Percentiles rank a stretch among this genome's conserved stretches.
Conservation (phyloP, 768 basidiomycete species). For the Pisolithus sp. region DNA sequence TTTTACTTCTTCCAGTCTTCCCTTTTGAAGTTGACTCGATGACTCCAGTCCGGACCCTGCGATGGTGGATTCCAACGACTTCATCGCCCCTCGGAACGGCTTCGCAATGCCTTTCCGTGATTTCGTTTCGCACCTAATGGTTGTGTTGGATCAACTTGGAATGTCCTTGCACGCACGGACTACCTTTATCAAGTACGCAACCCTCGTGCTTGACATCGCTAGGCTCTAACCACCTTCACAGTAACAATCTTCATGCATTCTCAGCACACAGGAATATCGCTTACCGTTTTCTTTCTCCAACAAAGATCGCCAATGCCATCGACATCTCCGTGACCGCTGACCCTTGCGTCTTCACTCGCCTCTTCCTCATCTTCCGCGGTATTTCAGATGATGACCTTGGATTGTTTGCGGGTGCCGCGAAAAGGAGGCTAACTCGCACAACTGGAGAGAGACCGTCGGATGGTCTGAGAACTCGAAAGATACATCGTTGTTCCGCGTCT, state of each 20-base stretch:
- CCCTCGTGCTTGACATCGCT: background rate
- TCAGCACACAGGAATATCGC: constrained; percentile 79
- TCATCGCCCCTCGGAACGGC: constrained; percentile 75
- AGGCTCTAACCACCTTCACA: constrained; percentile 22
- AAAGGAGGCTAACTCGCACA: constrained; percentile 75
- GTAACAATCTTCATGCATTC: constrained; percentile 73
- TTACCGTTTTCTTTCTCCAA: constrained; percentile 79
- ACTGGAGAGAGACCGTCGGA: constrained; percentile 76
- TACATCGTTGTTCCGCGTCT: constrained; percentile 61
- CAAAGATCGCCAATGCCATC: constrained; percentile 76
- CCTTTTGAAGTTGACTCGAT: constrained; percentile 1
- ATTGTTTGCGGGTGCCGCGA: constrained; percentile 70
- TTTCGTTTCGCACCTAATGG: constrained; percentile 74
- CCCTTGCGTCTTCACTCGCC: constrained; percentile 73
- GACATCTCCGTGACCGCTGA: constrained; percentile 81
- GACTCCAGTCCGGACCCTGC: constrained; percentile 62
- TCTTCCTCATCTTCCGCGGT: constrained; percentile 84
- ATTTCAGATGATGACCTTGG: constrained; percentile 74
- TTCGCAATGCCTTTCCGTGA: constrained; percentile 80
- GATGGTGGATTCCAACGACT: constrained; percentile 73
- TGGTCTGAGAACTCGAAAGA: constrained; percentile 83
- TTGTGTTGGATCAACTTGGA: constrained; percentile 79
- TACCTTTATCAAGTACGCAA: constrained; percentile 67
- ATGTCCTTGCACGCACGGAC: constrained; percentile 80
- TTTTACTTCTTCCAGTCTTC: background rate